Percentiles rank a stretch among this genome's conserved stretches.
Conservation (phyloP, 345 rosid species). For the Lagerstroemia speciosa region DNA sequence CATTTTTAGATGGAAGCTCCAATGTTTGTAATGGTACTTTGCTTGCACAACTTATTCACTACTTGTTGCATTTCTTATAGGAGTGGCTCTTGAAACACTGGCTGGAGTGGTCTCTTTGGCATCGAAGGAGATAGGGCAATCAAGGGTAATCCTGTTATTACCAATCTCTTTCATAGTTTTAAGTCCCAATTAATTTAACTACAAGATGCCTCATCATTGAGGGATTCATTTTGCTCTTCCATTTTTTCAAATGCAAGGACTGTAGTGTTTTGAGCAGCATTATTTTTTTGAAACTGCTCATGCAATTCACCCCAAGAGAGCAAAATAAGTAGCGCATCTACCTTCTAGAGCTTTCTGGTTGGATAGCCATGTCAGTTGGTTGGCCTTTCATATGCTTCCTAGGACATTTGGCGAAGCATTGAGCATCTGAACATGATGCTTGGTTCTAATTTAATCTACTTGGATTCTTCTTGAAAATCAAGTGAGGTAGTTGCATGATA, state of each 20-base stretch:
- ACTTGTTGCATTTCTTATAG: slow-evolving; percentile 27
- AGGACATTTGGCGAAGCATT: too few relatives aligned
- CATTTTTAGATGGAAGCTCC: background rate
- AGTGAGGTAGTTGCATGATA: too few relatives aligned
- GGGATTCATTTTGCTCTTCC: background rate
- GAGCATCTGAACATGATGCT: too few relatives aligned
- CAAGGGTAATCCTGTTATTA: slow-evolving; percentile 45
- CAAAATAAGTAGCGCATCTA: background rate
- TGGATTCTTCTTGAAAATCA: too few relatives aligned
- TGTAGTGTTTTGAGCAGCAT: background rate
- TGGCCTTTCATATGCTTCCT: background rate
- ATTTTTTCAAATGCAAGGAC: background rate
- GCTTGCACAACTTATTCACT: background rate
- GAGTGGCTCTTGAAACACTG: slow-evolving; percentile 81
- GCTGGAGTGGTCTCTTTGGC: slow-evolving; percentile 79
- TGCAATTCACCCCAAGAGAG: background rate
- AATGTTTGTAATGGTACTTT: background rate
- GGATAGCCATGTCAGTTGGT: too few relatives aligned
- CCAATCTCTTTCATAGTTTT: background rate
- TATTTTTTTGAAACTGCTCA: background rate
- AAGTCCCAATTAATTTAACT: background rate
- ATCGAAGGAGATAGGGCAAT: slow-evolving; percentile 63
- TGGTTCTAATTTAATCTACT: too few relatives aligned
- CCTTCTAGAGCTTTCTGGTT: too few relatives aligned
- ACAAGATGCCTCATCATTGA: background rate